Evolutionary conservation across 1,284 basidiomycete species (phyloP).

Genomic region (Trichosporon ovoides): DNA sequence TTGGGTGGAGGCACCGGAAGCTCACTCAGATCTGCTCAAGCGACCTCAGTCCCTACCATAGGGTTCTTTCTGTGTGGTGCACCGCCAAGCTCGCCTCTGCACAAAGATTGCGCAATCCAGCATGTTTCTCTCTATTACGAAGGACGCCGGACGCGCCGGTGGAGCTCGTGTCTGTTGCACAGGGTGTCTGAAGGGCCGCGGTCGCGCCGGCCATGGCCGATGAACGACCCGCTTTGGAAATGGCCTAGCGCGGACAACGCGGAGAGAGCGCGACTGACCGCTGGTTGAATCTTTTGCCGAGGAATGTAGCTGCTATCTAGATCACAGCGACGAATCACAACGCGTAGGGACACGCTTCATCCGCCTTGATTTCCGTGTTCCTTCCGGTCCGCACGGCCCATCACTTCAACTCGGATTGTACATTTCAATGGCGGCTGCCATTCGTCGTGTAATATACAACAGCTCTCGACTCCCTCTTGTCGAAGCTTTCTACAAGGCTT

Average conservation of each 20-base stretch:
- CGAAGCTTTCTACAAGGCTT: neutral
- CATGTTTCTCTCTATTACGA: neutral
- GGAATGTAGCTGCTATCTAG: slow-evolving; percentile 2
- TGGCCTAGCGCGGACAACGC: neutral
- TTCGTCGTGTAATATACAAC: neutral
- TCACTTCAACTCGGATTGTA: neutral
- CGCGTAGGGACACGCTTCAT: neutral
- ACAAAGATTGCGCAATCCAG: neutral
- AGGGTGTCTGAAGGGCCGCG: neutral
- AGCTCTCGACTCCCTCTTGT: neutral
- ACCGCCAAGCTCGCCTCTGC: neutral
- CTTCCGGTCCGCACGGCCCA: neutral
- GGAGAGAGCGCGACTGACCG: neutral
- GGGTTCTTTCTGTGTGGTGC: neutral
- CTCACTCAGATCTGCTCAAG: neutral
- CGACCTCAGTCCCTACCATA: too few species aligned
- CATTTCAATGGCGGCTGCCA: neutral
- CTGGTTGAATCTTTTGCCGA: slow-evolving; percentile 5
- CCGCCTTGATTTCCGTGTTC: neutral
- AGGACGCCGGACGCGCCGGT: too few species aligned
- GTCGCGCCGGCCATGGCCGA: neutral
- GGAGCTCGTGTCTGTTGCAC: neutral
- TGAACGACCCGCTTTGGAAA: neutral
- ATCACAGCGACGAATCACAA: neutral
- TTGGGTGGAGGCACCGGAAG: neutral